Percentiles rank a stretch among this genome's conserved stretches.
Conservation (phyloP, 257 asterid species). For the Solanum sejunctum region DNA sequence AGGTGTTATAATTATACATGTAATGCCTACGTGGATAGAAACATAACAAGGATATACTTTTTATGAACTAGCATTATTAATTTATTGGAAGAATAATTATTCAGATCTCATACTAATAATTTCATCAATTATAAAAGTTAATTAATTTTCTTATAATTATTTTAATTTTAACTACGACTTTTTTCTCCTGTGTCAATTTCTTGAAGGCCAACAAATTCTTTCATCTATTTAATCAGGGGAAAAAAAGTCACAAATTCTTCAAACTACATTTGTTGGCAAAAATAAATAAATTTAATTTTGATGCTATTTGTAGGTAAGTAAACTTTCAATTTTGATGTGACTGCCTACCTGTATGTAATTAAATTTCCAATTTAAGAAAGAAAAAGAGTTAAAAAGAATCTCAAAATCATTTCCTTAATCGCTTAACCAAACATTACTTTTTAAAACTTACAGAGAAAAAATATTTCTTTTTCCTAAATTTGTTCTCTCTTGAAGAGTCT, state of each 20-base stretch:
- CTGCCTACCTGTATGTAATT: not conserved
- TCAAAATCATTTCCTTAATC: not conserved
- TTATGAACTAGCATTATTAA: not conserved
- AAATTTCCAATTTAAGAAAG: not conserved
- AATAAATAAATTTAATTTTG: not conserved
- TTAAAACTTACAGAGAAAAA: not conserved
- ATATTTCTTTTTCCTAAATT: not conserved
- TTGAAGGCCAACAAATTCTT: not conserved
- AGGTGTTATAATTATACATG: not conserved
- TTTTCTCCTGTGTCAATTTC: not conserved
- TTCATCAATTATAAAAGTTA: not conserved
- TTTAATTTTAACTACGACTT: not conserved
- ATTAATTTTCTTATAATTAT: not conserved
- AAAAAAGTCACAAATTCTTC: not conserved
- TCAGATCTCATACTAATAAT: not conserved
- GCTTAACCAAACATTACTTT: not conserved
- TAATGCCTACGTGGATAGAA: not conserved
- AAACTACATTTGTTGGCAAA: not conserved
- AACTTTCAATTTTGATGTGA: not conserved
- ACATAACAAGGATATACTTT: not conserved
- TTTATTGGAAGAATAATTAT: not conserved
- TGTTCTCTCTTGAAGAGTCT: not conserved
- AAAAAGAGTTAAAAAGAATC: not conserved
- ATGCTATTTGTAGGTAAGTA: not conserved
- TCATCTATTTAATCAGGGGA: not conserved